Evolutionary conservation across 768 basidiomycete species (phyloP).

Genomic region (Boletus eberwhitei): DNA sequence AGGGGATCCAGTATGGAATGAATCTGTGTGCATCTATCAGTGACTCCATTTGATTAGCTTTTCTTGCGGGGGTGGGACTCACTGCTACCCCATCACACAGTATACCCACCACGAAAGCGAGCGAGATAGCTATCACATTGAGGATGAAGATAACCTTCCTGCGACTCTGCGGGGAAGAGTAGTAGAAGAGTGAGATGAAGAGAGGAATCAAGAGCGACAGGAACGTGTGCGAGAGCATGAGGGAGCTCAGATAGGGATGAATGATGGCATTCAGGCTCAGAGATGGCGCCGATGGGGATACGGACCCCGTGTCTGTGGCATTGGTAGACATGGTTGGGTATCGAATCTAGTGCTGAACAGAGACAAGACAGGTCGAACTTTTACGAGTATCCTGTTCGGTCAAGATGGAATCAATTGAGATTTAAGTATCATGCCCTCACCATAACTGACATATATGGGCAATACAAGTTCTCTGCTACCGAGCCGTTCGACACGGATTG

Average conservation of each 20-base stretch:
- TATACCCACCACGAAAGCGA: slow-evolving; percentile 14
- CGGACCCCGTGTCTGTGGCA: not conserved
- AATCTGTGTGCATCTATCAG: slow-evolving; percentile 12
- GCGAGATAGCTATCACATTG: slow-evolving; percentile 7
- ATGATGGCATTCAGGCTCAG: not conserved
- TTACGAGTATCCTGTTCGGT: not conserved
- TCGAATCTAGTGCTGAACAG: not conserved
- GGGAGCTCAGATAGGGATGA: slow-evolving; percentile 11
- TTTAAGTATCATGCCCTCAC: too few relatives aligned
- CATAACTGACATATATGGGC: too few relatives aligned
- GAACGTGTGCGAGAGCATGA: slow-evolving; percentile 26
- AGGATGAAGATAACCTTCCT: slow-evolving; percentile 19
- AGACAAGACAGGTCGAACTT: not conserved
- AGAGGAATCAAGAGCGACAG: slow-evolving; percentile 21
- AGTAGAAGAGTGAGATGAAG: slow-evolving; percentile 17
- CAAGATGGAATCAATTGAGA: too few relatives aligned
- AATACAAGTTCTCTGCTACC: too few relatives aligned
- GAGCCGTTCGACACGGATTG: too few relatives aligned
- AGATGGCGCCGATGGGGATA: not conserved
- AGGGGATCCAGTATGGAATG: slow-evolving; percentile 20
- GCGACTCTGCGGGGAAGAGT: slow-evolving; percentile 11
- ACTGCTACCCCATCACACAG: slow-evolving; percentile 8
- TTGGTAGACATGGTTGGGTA: slow-evolving; percentile 3
- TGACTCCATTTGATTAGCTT: not conserved
- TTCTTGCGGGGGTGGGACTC: not conserved